phyloP scores from a whole-genome alignment of 2,329 filamentous ascomycete genomes.

The Apiospora pterosperma region DNA sequence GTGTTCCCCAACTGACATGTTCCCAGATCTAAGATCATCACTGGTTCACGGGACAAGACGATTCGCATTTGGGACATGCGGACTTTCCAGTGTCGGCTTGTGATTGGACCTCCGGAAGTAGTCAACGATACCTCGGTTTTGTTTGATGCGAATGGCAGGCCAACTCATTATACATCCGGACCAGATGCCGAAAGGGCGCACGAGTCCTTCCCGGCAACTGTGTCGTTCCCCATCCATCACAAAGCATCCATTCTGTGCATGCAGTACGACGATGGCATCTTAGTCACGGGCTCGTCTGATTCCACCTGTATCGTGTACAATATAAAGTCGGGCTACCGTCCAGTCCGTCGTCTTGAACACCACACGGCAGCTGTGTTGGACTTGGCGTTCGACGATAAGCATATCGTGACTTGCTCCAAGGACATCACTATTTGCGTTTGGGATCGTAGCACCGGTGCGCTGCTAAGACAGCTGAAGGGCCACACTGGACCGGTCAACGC shows the following conservation, averaged over 20 bases:
- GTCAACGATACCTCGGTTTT: constrained; percentile 51
- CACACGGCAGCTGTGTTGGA: constrained; percentile 90
- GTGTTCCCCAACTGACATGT: not conserved
- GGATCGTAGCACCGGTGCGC: constrained; percentile 75
- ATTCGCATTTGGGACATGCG: constrained; percentile 96
- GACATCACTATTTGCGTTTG: constrained; percentile 92
- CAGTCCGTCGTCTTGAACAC: constrained; percentile 71
- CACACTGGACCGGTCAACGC: constrained; percentile 94
- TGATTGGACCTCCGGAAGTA: constrained; percentile 77
- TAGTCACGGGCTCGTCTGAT: constrained; percentile 94
- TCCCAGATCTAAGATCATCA: constrained; percentile 84
- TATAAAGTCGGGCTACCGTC: constrained; percentile 72
- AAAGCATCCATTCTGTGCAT: constrained; percentile 91
- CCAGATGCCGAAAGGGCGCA: constrained; percentile 44
- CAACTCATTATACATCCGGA: constrained; percentile 53
- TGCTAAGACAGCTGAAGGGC: constrained; percentile 77
- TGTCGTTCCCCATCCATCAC: constrained; percentile 67
- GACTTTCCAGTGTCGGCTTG: constrained; percentile 77
- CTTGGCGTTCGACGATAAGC: constrained; percentile 84
- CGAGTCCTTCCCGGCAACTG: constrained; percentile 49
- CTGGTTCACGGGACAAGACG: constrained; percentile 90
- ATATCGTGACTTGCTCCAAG: constrained; percentile 97
- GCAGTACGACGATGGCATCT: constrained; percentile 88
- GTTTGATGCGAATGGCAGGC: constrained; percentile 46
- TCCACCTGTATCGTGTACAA: constrained; percentile 89